Evolutionary conservation across 768 basidiomycete species (phyloP), one percentile per base, ranked within the genome.

Genomic region (Trametes gibbosa): DNA sequence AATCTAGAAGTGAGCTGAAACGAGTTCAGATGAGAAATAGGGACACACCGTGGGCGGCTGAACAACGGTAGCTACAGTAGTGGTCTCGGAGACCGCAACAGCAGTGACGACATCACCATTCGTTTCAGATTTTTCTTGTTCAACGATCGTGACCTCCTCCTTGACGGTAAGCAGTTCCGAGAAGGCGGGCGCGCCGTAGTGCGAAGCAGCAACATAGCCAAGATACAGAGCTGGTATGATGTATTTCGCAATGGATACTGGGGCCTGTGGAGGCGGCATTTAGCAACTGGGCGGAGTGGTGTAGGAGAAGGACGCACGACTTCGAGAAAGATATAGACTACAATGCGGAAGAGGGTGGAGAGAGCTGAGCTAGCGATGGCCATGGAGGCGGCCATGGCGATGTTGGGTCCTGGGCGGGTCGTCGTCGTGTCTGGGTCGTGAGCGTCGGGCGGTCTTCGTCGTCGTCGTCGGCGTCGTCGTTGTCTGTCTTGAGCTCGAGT

Each of bases 361-460:
- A 66, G 46, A 16, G 68, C 23, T 2, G 71, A 65, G 39, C 62
- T 64, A 19, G 69, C 41, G 56, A 64, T 66, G 39, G 60, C 63
- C 48, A 63, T 24, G 3, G 17, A 47, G 61, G 62, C 61, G 62
- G 58, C 40, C 61, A 62, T 62, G 25, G 34, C 48, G 55, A 51
- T 9, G 5, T 2, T 13, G 19, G 17, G 27, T 51, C 8, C 32
- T 41, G 51, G 12, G 45, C 24, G 55, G 23, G 51, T 39, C 46
- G 54, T 39, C 46, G 54, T 46, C 50, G 54, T 32, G 50, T 39
- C 21, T 25, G 46, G n/a, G 55, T 47, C 19, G 61, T 42, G 40
- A 41, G 46, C 7, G 59, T 45, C 4, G 92, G 83, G 24, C 96
- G 83, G 45, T 98, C 76, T 71, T 99, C 96, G 17, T 89, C 84